These are phyloP conservation scores for Dryas integrifolia DNA, from an alignment of 331 rosid species.

Conservation along the genomic window DNA sequence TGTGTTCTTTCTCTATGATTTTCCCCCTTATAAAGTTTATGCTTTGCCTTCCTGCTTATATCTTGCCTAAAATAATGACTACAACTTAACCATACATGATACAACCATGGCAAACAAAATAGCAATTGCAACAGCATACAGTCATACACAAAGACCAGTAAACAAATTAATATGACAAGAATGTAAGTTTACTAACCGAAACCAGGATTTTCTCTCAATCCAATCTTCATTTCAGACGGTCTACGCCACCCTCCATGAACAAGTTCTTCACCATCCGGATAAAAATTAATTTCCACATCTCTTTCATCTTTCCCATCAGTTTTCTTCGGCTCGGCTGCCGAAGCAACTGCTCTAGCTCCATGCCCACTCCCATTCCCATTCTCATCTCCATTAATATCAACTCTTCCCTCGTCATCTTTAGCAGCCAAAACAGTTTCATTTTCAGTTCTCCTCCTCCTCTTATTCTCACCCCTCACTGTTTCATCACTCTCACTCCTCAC, in stretches of 20 bases:
- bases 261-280: constrained; percentile 45
- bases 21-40: not conserved
- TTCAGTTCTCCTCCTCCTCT: constrained; percentile 37
- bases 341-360: constrained; percentile 39
- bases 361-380: constrained; percentile 29
- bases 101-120: not conserved
- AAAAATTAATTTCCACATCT: constrained; percentile 43
- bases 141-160: not conserved
- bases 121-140: not conserved
- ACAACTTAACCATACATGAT: not conserved
- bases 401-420: constrained; percentile 40
- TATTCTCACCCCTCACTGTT: constrained; percentile 22
- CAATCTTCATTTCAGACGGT: constrained; percentile 52
- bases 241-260: constrained; percentile 44
- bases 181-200: constrained; percentile 47
- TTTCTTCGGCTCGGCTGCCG: constrained; percentile 40
- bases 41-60: not conserved
- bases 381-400: constrained; percentile 33
- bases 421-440: constrained; percentile 37
- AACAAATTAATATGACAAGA: not conserved
- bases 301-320: constrained; percentile 36
- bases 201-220: constrained; percentile 70
- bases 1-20: not conserved
- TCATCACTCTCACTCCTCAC: constrained; percentile 43
- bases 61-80: not conserved